phyloP scores from a whole-genome alignment of 192 early-diverging fungal genomes.

The Podila epicladia region DNA sequence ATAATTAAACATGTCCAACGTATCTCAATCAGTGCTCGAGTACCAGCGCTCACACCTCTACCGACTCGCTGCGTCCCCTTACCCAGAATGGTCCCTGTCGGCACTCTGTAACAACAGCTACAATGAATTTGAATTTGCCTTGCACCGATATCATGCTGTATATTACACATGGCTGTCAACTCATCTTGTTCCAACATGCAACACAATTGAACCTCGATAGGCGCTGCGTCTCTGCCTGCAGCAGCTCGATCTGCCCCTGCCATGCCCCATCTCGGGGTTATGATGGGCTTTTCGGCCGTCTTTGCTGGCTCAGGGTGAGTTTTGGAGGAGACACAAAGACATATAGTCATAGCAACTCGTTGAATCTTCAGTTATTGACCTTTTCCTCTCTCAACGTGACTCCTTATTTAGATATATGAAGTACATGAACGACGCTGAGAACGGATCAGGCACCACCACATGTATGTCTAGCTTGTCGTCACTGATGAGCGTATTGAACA shows the following conservation, averaged over 20 bases:
- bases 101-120: slow-evolving; percentile 19
- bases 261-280: slow-evolving; percentile 33
- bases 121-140: background rate
- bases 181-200: too few relatives aligned
- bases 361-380: too few relatives aligned
- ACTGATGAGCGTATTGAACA: background rate
- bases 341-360: too few relatives aligned
- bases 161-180: too few relatives aligned
- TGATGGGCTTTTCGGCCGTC: slow-evolving; percentile 41
- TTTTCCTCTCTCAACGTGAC: background rate
- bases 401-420: slow-evolving; percentile 33
- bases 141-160: background rate
- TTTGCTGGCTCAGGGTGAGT: slow-evolving; percentile 38
- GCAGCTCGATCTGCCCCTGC: slow-evolving; percentile 19
- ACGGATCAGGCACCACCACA: slow-evolving; percentile 49
- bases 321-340: background rate
- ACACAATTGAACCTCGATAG: background rate
- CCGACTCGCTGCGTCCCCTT: slow-evolving; percentile 26
- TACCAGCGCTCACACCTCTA: slow-evolving; percentile 32
- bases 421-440: slow-evolving; percentile 33
- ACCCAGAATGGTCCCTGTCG: slow-evolving; percentile 44
- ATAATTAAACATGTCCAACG: slow-evolving; percentile 2
- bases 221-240: slow-evolving; percentile 13
- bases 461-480: slow-evolving; percentile 10
- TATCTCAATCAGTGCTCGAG: slow-evolving; percentile 14